Conservation (phyloP, 2,329 filamentous ascomycete species). For the Fusarium irregulare region DNA sequence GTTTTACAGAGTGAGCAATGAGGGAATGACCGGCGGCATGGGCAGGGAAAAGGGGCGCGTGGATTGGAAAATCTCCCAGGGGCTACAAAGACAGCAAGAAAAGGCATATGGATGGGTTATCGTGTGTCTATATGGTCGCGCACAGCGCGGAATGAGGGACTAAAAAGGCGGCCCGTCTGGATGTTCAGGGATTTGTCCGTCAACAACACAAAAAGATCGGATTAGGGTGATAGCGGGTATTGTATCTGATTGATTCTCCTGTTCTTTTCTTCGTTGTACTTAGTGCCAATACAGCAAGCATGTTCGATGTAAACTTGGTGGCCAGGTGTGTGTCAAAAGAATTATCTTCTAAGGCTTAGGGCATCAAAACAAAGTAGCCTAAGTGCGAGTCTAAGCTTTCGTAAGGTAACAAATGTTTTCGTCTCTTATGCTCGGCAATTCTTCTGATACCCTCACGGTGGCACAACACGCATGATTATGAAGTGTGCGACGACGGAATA, state of each 20-base stretch:
- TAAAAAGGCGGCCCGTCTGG: constrained; percentile 32
- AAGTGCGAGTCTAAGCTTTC: background rate
- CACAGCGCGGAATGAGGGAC: constrained; percentile 7
- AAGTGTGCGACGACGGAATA: background rate
- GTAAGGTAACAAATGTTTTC: background rate
- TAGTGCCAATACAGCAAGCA: constrained; percentile 30
- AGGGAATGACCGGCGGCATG: constrained; percentile 10
- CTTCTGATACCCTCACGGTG: background rate
- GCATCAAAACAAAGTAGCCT: background rate
- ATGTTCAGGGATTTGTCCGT: constrained; percentile 40
- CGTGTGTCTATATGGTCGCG: constrained; percentile 26
- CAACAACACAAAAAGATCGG: constrained; percentile 32
- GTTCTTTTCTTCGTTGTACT: constrained; percentile 41
- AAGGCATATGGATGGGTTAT: constrained; percentile 34
- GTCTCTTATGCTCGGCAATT: background rate
- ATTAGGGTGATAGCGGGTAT: constrained; percentile 19
- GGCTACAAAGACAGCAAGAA: constrained; percentile 42
- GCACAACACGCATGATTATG: constrained; percentile 1
- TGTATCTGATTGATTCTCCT: constrained; percentile 38
- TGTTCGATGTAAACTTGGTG: constrained; percentile 7
- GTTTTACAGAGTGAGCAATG: constrained; percentile 6
- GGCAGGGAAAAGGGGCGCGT: constrained; percentile 20
- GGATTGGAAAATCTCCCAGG: constrained; percentile 46
- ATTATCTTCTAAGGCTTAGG: background rate
- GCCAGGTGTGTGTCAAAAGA: background rate